Evolutionary conservation across 108 stramenopile genomes (phyloP), one percentile per base, ranked within the genome.

Genomic region (Nitzschia palea): DNA sequence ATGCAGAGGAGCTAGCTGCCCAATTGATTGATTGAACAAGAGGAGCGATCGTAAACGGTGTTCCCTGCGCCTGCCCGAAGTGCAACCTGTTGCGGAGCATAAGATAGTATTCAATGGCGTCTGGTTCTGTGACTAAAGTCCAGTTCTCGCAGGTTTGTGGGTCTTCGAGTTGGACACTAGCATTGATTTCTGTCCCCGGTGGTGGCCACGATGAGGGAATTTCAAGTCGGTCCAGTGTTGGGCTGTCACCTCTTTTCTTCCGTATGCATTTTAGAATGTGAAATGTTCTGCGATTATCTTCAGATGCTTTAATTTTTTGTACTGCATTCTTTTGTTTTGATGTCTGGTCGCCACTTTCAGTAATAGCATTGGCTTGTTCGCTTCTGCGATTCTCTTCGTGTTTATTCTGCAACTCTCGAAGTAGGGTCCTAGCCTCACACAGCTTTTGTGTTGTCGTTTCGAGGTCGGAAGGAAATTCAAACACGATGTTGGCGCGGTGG

Each of bases 101-200:
- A n/a, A 51, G n/a, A n/a, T 51, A 51, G 50, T 23, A 51, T 51
- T 51, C 50, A 6, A 51, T 51, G 8, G 8, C 50, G n/a, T 23
- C 23, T 18, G 50, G 50, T 18, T 10, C 18, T 10, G n/a, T 8
- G 12, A 51, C 50, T 18, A 8, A 14, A 8, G 12, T 10, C 50
- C 50, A 51, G 9, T 51, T 51, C 12, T 6, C 5, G 8, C 15
- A 10, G 5, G n/a, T 8, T 23, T 51, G 8, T 23, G 50, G 50
- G 23, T 51, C 37, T 51, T 51, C 50, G 15, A 51, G 8, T 8
- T 51, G 6, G 23, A 6, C 12, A 18, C 8, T 51, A 14, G 15
- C 20, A 23, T 51, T n/a, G 50, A 51, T 8, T 8, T 8, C 37
- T 40, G 37, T 14, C 8, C 14, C 37, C 10, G 37, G 37, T 8